Conservation (phyloP, 2,329 filamentous ascomycete genomes). For the Aspergillus ruber region DNA sequence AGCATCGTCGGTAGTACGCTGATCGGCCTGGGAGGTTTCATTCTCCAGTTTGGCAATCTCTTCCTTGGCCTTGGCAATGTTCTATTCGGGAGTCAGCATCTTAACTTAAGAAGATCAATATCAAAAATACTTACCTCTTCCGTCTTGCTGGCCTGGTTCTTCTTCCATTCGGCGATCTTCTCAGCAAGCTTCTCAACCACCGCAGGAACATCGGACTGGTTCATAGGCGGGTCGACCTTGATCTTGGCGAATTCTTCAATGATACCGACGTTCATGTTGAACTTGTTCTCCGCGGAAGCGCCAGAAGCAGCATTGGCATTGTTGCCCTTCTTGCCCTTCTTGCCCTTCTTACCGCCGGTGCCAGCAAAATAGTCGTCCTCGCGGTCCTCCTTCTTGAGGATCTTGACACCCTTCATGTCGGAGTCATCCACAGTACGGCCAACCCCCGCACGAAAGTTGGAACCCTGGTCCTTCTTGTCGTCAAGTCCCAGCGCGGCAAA, state of each 20-base stretch:
- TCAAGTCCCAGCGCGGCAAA: constrained; percentile 52
- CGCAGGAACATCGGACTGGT: constrained; percentile 70
- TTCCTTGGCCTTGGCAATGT: constrained; percentile 92
- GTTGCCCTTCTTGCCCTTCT: constrained; percentile 73
- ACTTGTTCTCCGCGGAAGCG: constrained; percentile 53
- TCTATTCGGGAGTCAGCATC: constrained; percentile 51
- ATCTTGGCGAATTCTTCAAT: constrained; percentile 85
- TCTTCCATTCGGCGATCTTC: constrained; percentile 88
- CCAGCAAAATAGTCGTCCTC: constrained; percentile 79
- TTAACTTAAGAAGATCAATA: not conserved
- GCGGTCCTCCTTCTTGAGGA: constrained; percentile 78
- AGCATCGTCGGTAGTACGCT: constrained; percentile 42
- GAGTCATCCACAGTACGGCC: constrained; percentile 77
- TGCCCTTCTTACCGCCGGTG: constrained; percentile 72
- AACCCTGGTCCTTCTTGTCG: constrained; percentile 44
- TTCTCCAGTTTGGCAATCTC: constrained; percentile 78
- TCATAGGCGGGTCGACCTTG: constrained; percentile 81
- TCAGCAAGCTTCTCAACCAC: constrained; percentile 84
- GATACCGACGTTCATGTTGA: constrained; percentile 83
- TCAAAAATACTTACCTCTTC: constrained; percentile 62
- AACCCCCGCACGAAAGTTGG: constrained; percentile 70
- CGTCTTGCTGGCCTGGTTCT: constrained; percentile 82
- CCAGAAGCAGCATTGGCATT: constrained; percentile 43
- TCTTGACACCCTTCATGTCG: constrained; percentile 76
- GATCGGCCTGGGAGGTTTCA: constrained; percentile 50